Evolutionary conservation across 192 early-diverging fungal species (phyloP).

Genomic region (Borealophlyctis nickersoniae): DNA sequence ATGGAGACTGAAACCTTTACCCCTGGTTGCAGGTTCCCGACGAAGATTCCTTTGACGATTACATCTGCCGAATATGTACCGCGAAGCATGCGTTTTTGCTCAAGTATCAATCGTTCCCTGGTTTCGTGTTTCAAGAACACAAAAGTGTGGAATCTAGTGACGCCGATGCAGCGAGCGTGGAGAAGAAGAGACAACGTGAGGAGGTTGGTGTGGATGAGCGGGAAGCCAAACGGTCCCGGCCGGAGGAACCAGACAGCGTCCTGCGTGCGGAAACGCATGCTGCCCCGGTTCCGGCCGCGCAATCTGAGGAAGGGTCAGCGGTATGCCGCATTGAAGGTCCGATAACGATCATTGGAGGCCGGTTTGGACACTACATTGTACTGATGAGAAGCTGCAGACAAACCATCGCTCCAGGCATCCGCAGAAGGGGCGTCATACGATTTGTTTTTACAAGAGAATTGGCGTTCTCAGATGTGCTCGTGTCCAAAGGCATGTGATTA

Average conservation of each 20-base stretch:
- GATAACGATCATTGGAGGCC: no score
- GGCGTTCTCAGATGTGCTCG: no score
- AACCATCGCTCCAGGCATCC: no score
- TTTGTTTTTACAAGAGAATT: no score
- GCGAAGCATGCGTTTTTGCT: conserved; percentile 21
- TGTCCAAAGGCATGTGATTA: no score
- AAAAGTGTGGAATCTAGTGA: conserved; percentile 24
- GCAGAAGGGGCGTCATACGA: no score
- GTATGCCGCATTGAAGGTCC: no score
- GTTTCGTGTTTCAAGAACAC: neutral
- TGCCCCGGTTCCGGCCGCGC: neutral
- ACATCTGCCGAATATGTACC: conserved; percentile 66
- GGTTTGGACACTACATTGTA: no score
- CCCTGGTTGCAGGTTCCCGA: neutral
- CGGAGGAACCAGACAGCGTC: no score
- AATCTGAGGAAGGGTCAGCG: no score
- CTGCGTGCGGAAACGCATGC: neutral
- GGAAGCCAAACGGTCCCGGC: no score
- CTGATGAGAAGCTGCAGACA: no score
- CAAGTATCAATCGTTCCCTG: conserved; percentile 6
- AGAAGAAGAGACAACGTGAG: conserved; percentile 66
- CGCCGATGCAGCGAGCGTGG: conserved; percentile 69
- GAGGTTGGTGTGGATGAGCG: neutral
- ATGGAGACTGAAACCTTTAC: neutral
- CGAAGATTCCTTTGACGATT: conserved; percentile 41